Evolutionary conservation across 1,284 basidiomycete species (phyloP), one percentile per base, ranked within the genome.

Genomic region (Rhodotorula sp.): DNA sequence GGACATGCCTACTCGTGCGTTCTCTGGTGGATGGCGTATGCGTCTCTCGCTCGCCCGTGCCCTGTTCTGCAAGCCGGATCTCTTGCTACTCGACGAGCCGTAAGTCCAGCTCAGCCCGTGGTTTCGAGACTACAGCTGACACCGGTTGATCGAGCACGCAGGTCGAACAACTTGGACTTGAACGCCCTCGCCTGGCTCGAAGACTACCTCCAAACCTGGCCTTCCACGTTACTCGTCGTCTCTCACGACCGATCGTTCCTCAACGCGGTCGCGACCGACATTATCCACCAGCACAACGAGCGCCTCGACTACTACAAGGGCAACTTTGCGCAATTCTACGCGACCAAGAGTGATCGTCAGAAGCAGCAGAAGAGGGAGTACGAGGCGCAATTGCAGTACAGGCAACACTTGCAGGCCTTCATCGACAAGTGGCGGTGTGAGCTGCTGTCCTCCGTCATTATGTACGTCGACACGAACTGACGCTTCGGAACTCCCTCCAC

Each of bases 201-300:
- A 84, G 94, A 97, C 79, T 99, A 99, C 81, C 86, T 99, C 24
- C 95, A 95, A 80, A 96, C 93, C 7, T 99, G 96, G 95, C 83
- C 88, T 2, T 91, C 92, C 60, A 98, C 95, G 0, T 84, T 99
- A 26, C 87, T 99, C 51, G 95, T 98, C 55, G 96, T 99, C 46
- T 97, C 95, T 70, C 96, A 99, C 86, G 96, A 99, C 82, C 89
- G 96, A 79, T 92, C 95, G 44, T 99, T 99, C 87, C 84, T 99
- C 85, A 95, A 99, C 82, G 91, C 91, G 37, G 69, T 73, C 67
- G 77, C 76, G 30, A 82, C 82, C 49, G 81, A 82, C 72, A 98
- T 99, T 77, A 88, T 99, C 49, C 94, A 98, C 81, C 93, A 97
- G 83, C 95, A 99, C 82, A 95, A 91, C 4, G 90, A 87, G 72